Evolutionary conservation across 805 yeast species (phyloP), one percentile per base, ranked within the genome.

Genomic region (Ogataea neopini): DNA sequence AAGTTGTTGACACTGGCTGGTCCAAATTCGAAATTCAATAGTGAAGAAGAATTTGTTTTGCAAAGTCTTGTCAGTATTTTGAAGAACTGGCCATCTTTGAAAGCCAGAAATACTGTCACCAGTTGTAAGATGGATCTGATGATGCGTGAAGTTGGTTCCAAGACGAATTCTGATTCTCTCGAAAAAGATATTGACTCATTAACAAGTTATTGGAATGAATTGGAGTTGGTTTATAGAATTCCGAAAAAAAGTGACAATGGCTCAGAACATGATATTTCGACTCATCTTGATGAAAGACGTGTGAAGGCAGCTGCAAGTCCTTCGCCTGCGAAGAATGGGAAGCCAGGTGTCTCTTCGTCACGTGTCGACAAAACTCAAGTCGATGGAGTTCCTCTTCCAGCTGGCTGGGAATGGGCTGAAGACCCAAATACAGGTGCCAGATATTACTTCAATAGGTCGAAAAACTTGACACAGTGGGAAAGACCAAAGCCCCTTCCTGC

Each of bases 151-250:
- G 60, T 87, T 15, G 46, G 63, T 2, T 33, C 53, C 6, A 54
- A 52, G 15, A 58, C 68, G 6, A 35, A 49, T 17, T 46, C 62
- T 53, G 29, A 42, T 2, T 64, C 64, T 9, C 59, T 75, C 28
- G 59, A 64, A 53, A 47, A 45, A 1, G 65, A 74, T 44, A 74
- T 84, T 3, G 49, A 63, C 2, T 63, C 64, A 5, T 66, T 92
- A 32, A 58, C 88, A 22, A 70, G 74, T 0, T 83, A 74, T 47
- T 92, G 97, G 97, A 71, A 83, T 38, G 70, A 70, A 20, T 76
- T 88, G 49, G 84, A 86, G 61, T 81, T 88, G 78, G 91, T 90
- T n/a, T 87, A 84, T 61, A 77, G 94, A 38, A 91, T 92, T 43
- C 91, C 95, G 1, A 84, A 91, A 57, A 75, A 74, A 33, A 67